Evolutionary conservation across 2,329 filamentous ascomycete species (phyloP), one percentile per base, ranked within the genome.

Genomic region (Hymenoscyphus scutula): DNA sequence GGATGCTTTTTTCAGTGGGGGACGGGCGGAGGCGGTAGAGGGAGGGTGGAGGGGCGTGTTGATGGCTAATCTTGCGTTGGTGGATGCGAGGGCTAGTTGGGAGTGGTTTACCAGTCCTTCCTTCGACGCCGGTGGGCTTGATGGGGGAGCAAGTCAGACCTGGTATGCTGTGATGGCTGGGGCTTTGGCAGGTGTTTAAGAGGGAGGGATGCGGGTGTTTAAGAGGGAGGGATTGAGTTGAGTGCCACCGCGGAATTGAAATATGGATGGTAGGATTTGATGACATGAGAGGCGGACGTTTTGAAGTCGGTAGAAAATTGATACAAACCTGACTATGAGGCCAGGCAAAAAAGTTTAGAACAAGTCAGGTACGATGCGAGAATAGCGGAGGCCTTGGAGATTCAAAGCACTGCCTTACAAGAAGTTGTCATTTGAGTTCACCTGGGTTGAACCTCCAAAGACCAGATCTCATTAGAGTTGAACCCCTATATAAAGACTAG

Each of bases 31-130:
- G 60, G 74, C 79, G 0, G 85, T 92, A 5, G 76, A 79, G 7
- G 90, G 89, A 53, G 91, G 91, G 0, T 98, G 95, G 95, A 89
- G 85, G 74, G 91, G 94, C 0, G 85, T 98, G 19, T 76, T 98
- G 38, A 91, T 89, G 71, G 91, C 87, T 25, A 97, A 96, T 74
- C 82, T 91, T 53, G 92, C 91, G 0, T 86, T 93, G 7, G 80
- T 92, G 48, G 85, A 97, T 73, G 86, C 94, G 0, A 76, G 75
- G 59, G 77, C 82, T 6, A 86, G 90, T 25, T 97, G 85, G 80
- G 74, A 82, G 0, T 97, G 94, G 75, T 97, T 99, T 74, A 81
- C 81, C 0, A 79, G 84, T 65, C 74, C 78, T 0, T 78, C 81
- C 17, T 94, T 95, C 71, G 82, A 92, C 71, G 79, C 82, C 38